A percentile compares a stretch with the other conserved stretches of the same genome.
Evolutionary conservation across 345 rosid genomes (phyloP).

Genomic region (Populus ilicifolia): DNA sequence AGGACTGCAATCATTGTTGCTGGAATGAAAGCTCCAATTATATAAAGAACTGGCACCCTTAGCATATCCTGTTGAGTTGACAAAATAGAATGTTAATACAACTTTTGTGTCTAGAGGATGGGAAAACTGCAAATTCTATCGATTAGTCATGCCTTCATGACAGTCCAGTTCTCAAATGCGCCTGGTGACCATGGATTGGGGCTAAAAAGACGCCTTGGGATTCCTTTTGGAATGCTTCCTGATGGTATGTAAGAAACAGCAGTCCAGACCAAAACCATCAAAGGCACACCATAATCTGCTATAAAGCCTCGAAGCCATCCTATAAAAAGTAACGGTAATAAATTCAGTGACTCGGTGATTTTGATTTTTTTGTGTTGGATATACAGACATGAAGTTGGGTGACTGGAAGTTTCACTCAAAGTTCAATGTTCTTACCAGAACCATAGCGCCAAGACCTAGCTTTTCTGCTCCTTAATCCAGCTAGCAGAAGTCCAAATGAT

Average conservation of each 20-base stretch:
- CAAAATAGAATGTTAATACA: slow-evolving; percentile 4
- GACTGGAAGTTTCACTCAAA: background rate
- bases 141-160: slow-evolving; percentile 17
- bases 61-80: slow-evolving; percentile 31
- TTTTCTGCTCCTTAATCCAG: slow-evolving; percentile 25
- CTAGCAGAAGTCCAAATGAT: slow-evolving; percentile 27
- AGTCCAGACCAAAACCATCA: slow-evolving; percentile 30
- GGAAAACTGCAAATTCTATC: background rate
- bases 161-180: slow-evolving; percentile 29
- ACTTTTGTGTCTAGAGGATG: background rate
- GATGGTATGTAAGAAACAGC: slow-evolving; percentile 26
- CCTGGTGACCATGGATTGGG: slow-evolving; percentile 34
- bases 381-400: background rate
- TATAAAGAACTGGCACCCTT: slow-evolving; percentile 25
- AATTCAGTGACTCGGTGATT: background rate
- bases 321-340: background rate
- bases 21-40: slow-evolving; percentile 32
- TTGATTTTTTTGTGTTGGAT: background rate
- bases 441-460: slow-evolving; percentile 36
- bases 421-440: slow-evolving; percentile 16
- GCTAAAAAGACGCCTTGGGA: slow-evolving; percentile 26
- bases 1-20: slow-evolving; percentile 35
- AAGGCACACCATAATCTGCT: slow-evolving; percentile 31
- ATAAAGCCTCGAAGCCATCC: slow-evolving; percentile 26
- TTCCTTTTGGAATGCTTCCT: slow-evolving; percentile 18